Evolutionary conservation across 495 filamentous ascomycete genomes (phyloP).

Genomic region (Aspergillus cristatus): DNA sequence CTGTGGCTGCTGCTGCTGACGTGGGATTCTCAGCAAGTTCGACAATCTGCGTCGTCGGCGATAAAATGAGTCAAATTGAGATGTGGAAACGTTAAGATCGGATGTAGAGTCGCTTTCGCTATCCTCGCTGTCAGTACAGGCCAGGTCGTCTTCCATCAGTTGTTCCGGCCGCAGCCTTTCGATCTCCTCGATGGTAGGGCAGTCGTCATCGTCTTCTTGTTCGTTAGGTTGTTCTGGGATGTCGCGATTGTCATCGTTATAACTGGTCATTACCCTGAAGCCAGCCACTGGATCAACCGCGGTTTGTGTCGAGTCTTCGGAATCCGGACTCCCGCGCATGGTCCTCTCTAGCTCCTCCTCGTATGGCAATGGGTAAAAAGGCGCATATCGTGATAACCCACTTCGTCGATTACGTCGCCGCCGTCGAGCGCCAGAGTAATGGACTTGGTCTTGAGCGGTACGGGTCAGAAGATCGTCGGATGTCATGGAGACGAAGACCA

Average conservation of each 20-base stretch:
- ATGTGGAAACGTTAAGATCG: constrained; percentile 13
- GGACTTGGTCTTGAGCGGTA: constrained; percentile 68
- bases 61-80: constrained; percentile 13
- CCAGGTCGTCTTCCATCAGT: constrained; percentile 24
- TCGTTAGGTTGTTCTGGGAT: neutral
- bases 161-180: constrained; percentile 14
- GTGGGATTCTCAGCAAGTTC: no score
- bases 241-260: constrained; percentile 20
- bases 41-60: constrained; percentile 27
- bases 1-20: constrained; percentile 7
- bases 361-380: no score
- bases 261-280: constrained; percentile 44
- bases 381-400: constrained; percentile 19
- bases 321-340: no score
- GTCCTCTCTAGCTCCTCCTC: no score
- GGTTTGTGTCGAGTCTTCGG: constrained; percentile 7
- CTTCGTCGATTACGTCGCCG: constrained; percentile 19
- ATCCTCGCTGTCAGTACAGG: constrained; percentile 45
- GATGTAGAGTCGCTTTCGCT: constrained; percentile 27
- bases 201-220: constrained; percentile 1
- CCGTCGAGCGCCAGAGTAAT: constrained; percentile 39
- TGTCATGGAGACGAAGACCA: constrained; percentile 86
- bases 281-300: constrained; percentile 19
- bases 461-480: constrained; percentile 62
- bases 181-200: constrained; percentile 15